Base-by-base conservation (phyloP, 1,284 basidiomycete species). In the Tremellales sp. region DNA sequence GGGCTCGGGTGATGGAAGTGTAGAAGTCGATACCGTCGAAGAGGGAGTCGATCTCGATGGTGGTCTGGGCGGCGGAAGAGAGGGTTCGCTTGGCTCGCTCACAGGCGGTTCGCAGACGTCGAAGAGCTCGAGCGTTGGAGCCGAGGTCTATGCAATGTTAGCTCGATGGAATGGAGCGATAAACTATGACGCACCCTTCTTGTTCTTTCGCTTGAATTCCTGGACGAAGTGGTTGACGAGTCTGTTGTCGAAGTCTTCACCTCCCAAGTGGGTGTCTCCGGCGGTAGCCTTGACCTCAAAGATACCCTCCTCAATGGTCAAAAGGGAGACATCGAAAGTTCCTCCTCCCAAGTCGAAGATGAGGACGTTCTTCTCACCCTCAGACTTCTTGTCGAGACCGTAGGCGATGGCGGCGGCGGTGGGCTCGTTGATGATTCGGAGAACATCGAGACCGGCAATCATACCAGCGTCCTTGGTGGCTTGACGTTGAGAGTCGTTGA, bases 231-330 rank as follows among this genome's bases (percentile, higher is more conserved):
- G 89, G 77, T 93, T 92, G 73, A 97, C 89, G 61, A 97, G 86
- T 62, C 87, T 84, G 81, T 97, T 97, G 76, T 97, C 94, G 66
- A 97, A 98, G 77, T 97, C 93, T 77, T 97, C 93, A 78, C 94
- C 93, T 78, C 93, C 93, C 73, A 97, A 80, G 76, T 97, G 93
- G 54, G 93, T 98, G 78, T 97, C 94, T 82, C 93, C 94, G 54
- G 94, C 93, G 56, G 93, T 97, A 54, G 94, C 91, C 80, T 95
- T 94, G 75, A 97, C 93, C 76, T 95, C 93, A 78, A 97, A 98
- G 75, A 98, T 92, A 75, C 92, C 93, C 76, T 95, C 93, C 75
- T 97, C 91, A 56, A 97, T 97, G 55, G 92, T 93, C 60, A 98
- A 77, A 54, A 98, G 87, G 28, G 93, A 97, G 27, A 97, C 94